Conservation (phyloP, 2,329 filamentous ascomycete genomes). For the Catunica adiposa region DNA sequence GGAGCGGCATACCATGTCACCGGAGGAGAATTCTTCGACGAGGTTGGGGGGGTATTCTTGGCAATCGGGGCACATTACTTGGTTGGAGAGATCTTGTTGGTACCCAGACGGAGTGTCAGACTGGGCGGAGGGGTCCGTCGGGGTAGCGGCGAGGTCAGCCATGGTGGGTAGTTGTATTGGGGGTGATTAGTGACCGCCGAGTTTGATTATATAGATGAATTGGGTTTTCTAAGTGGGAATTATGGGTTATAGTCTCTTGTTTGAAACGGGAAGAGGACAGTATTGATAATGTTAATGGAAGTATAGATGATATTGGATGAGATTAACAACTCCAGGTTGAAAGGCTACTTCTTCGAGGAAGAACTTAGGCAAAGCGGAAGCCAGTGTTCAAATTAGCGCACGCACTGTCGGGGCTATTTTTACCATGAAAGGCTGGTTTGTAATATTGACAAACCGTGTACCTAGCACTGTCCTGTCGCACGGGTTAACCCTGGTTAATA, state of each 20-base stretch:
- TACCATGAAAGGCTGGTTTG: neutral
- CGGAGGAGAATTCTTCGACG: slow-evolving; percentile 79
- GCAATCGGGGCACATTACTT: slow-evolving; percentile 79
- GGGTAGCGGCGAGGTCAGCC: neutral
- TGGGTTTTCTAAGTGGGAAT: no score
- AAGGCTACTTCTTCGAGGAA: neutral
- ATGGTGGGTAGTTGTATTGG: neutral
- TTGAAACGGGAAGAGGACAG: no score
- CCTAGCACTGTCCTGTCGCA: neutral
- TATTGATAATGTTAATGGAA: no score
- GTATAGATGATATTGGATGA: neutral
- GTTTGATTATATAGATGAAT: no score
- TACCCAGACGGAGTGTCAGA: slow-evolving; percentile 27
- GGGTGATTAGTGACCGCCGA: neutral
- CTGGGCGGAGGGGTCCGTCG: neutral
- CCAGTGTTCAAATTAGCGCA: neutral
- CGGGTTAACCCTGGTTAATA: neutral
- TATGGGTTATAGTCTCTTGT: no score
- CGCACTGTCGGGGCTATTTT: neutral
- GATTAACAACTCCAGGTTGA: neutral
- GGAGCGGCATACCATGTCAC: slow-evolving; percentile 81
- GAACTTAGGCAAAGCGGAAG: neutral
- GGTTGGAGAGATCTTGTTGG: slow-evolving; percentile 73
- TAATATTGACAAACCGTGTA: neutral
- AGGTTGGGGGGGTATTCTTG: slow-evolving; percentile 82